Evolutionary conservation across 1,139 yeast species (phyloP).

Genomic region (Debaryomyces sp.): DNA sequence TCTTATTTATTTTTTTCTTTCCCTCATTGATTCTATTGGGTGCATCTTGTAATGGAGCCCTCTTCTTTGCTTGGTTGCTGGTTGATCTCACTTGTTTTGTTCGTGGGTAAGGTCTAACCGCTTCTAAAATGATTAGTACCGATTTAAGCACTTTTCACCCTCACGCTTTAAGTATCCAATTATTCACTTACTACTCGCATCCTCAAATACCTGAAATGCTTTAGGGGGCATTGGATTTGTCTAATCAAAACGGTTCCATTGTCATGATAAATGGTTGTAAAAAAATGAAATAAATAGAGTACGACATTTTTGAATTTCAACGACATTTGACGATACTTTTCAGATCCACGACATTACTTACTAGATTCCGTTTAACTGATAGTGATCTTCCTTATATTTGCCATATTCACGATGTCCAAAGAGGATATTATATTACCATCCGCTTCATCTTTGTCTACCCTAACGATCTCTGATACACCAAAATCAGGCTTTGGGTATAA

Average conservation of each 20-base stretch:
- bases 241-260: neutral
- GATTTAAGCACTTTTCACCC: neutral
- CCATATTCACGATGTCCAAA: constrained; percentile 25
- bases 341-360: neutral
- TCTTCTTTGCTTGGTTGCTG: neutral
- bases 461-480: constrained; percentile 38
- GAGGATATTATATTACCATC: constrained; percentile 46
- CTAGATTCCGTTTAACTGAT: neutral
- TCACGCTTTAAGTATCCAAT: neutral
- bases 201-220: constrained; percentile 6
- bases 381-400: neutral
- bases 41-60: neutral
- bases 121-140: neutral
- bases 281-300: neutral
- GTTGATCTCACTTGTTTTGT: neutral
- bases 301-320: neutral
- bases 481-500: constrained; percentile 48
- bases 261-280: constrained; percentile 5
- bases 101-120: neutral
- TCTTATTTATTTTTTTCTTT: neutral
- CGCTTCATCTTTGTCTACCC: constrained; percentile 35
- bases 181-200: constrained; percentile 7
- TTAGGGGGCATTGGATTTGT: constrained; percentile 3
- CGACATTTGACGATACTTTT: constrained; percentile 9
- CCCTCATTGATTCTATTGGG: neutral